Evolutionary conservation across 305 asterid species (phyloP).

Genomic region (Solanum hybrid): DNA sequence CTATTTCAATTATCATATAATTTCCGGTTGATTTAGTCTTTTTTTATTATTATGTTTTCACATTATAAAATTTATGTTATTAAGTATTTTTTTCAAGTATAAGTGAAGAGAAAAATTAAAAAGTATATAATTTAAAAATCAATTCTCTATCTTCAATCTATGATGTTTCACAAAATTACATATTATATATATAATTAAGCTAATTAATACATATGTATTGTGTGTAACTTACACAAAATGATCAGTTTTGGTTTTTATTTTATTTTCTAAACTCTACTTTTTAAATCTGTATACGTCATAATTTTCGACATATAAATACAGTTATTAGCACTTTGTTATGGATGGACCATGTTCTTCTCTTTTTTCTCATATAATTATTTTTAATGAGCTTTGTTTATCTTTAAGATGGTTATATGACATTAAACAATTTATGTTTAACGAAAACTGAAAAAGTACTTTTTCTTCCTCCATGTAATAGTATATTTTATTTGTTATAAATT

Average conservation of each 20-base stretch:
- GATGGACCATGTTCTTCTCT: not conserved
- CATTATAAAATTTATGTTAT: not conserved
- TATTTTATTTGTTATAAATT: not conserved
- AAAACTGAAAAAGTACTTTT: no score
- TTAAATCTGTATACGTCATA: not conserved
- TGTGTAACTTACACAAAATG: not conserved
- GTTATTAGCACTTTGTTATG: not conserved
- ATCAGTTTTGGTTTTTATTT: no score
- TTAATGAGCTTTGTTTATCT: not conserved
- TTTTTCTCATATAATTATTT: not conserved
- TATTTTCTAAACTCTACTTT: no score
- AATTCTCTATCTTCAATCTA: not conserved
- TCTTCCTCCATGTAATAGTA: not conserved
- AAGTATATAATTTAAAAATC: not conserved
- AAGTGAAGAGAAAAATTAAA: not conserved
- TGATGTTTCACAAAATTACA: not conserved
- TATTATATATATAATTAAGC: not conserved
- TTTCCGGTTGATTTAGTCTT: no score
- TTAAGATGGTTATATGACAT: not conserved
- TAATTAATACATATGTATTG: not conserved
- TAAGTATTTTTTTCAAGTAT: not conserved
- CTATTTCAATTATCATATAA: no score
- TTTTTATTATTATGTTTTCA: not conserved
- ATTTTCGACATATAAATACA: not conserved
- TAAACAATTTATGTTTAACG: no score